Base-by-base conservation (phyloP, 2,329 filamentous ascomycete genomes). In the Colletotrichum liaoningense region DNA sequence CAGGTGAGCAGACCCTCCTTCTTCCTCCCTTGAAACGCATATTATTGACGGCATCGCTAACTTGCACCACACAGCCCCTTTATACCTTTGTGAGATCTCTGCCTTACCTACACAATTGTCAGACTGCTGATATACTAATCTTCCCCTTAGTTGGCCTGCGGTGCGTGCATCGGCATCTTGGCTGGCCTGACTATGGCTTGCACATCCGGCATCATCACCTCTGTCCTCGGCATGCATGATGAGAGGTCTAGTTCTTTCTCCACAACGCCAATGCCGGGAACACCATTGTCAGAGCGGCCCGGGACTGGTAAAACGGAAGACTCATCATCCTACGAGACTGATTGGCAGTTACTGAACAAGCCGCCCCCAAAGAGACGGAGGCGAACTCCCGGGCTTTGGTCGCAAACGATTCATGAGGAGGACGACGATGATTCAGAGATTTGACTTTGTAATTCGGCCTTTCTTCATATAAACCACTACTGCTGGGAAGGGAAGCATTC, bases 341-440 rank as follows among this genome's bases (percentile, higher is more conserved):
- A 85, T 16, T 85, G 83, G 82, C 81, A 74, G 26, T 69, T 76
- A 57, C 72, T 82, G 5, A 83, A 84, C 59, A 78, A 81, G 42
- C 77, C 80, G 14, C 79, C 80, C n/a, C 79, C 81, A 5, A 81
- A 80, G 30, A 80, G 84, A 11, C 81, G 85, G 67, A 82, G 84
- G 64, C 81, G 84, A 60, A 83, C 83, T 5, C 83, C 85, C 63
- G 88, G 88, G 1, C 79, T 94, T 22, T 82, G 93, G 56, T 87
- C 88, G 33, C 90, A 93, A 79, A 93, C 91, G 0, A 94, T 95
- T 74, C 87, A 93, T 70, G 93, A 94, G 80, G 91, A 93, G 79
- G 93, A 94, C 79, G 91, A 93, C 64, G 92, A 93, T 79, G 86
- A 86, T 77, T 90, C 87, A 26, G 88, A 87, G 54, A 65, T 77